These are phyloP conservation scores for Pichia exigua DNA, from an alignment of 805 yeast genomes.

Conservation along the genomic window DNA sequence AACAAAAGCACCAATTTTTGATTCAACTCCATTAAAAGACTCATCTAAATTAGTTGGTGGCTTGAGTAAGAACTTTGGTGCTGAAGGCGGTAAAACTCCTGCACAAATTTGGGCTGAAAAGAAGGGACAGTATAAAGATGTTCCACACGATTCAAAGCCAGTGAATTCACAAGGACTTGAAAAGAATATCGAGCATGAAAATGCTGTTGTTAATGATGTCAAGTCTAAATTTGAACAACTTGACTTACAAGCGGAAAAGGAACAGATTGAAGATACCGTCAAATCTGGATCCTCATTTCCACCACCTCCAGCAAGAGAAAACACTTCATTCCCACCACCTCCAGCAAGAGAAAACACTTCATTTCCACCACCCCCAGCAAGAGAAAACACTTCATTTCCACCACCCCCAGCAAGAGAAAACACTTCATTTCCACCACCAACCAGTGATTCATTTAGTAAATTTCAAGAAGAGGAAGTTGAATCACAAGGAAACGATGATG, in stretches of 20 bases:
- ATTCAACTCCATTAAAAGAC: constrained; percentile 27
- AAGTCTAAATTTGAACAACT: constrained; percentile 27
- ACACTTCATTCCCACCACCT: constrained; percentile 12
- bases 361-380: constrained; percentile 10
- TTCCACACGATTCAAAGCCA: constrained; percentile 26
- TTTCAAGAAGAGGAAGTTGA: constrained; percentile 20
- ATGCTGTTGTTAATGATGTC: constrained; percentile 25
- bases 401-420: constrained; percentile 15
- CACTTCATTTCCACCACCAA: constrained; percentile 15
- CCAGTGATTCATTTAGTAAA: constrained; percentile 9
- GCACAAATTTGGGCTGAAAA: constrained; percentile 95
- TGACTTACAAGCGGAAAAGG: constrained; percentile 19
- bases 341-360: constrained; percentile 11
- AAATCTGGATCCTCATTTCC: constrained; percentile 9
- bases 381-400: constrained; percentile 9
- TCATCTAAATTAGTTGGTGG: constrained; percentile 49
- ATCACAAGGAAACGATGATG: constrained; percentile 8
- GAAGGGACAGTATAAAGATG: constrained; percentile 56
- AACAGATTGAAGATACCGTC: constrained; percentile 16
- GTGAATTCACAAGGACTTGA: constrained; percentile 21
- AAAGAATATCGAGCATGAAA: constrained; percentile 18
- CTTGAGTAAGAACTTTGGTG: constrained; percentile 51
- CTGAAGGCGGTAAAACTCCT: constrained; percentile 78
- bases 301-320: constrained; percentile 7
- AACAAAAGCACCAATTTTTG: constrained; percentile 26